Evolutionary conservation across 257 asterid genomes (phyloP).

Genomic region (Solanum sitiens): DNA sequence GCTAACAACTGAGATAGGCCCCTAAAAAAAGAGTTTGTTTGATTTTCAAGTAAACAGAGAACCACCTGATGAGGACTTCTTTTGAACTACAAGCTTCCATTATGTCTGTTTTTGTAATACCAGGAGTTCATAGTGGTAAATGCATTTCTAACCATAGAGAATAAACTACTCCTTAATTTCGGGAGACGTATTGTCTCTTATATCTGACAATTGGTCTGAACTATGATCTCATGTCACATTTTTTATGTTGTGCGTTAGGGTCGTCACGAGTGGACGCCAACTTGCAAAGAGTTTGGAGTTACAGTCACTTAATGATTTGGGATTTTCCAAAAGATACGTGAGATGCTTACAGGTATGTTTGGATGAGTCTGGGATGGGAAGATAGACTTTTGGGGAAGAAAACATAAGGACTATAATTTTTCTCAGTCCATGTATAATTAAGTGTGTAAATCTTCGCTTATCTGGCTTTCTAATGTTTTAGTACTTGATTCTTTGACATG

Average conservation of each 20-base stretch:
- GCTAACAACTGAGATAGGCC: neutral
- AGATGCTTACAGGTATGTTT: slow-evolving; percentile 86
- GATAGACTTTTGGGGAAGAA: neutral
- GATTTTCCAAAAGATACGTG: slow-evolving; percentile 89
- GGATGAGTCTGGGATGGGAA: neutral
- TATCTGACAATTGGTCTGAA: neutral
- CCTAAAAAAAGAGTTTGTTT: neutral
- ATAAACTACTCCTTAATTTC: neutral
- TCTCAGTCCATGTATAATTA: neutral
- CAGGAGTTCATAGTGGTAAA: neutral
- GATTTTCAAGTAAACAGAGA: neutral
- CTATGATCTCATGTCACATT: neutral
- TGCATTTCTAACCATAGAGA: neutral
- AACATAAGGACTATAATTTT: neutral
- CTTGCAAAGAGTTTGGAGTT: slow-evolving; percentile 91
- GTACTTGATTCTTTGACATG: neutral
- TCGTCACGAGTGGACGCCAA: slow-evolving; percentile 90
- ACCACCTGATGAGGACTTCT: neutral
- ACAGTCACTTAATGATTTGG: slow-evolving; percentile 90
- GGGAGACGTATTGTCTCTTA: neutral
- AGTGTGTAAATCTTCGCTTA: neutral
- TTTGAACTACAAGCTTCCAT: neutral
- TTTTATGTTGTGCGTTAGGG: slow-evolving; percentile 33
- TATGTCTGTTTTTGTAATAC: neutral
- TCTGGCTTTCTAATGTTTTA: neutral